Percentiles rank a stretch among this genome's conserved stretches.
Evolutionary conservation across 164 flowering plant species (phyloP).

Genomic region (Piper betle): DNA sequence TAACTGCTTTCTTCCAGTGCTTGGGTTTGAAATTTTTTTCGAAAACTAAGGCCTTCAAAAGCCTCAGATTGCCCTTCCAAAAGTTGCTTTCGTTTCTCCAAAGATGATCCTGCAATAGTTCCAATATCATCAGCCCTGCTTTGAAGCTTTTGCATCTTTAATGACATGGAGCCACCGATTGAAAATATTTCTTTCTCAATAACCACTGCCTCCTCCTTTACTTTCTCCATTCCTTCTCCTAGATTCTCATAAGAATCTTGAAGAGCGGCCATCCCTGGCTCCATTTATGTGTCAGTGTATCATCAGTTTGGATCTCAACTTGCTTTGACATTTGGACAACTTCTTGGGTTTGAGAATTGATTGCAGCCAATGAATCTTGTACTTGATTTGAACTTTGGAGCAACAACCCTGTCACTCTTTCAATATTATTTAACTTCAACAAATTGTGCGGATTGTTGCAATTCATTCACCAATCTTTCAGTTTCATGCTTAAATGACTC

Average conservation of each 20-base stretch:
- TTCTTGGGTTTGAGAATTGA: conserved; percentile 32
- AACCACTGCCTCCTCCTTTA: conserved; percentile 35
- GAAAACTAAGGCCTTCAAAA: conserved; percentile 41
- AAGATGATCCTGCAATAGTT: conserved; percentile 37
- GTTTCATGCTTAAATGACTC: conserved; percentile 48
- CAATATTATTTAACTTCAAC: conserved; percentile 46
- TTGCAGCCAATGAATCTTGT: conserved; percentile 31
- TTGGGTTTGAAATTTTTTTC: conserved; percentile 41
- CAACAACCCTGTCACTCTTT: conserved; percentile 30
- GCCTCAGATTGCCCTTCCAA: conserved; percentile 56
- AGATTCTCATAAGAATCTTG: conserved; percentile 36
- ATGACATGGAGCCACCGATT: conserved; percentile 43
- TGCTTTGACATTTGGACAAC: conserved; percentile 32
- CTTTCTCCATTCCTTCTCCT: conserved; percentile 32
- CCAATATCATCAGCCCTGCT: conserved; percentile 59
- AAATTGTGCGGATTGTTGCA: conserved; percentile 36
- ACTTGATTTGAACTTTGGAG: conserved; percentile 35
- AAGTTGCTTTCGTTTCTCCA: conserved; percentile 59
- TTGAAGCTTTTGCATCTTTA: conserved; percentile 47
- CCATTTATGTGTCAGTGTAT: conserved; percentile 25
- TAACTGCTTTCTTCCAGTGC: conserved; percentile 87
- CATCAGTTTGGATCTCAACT: conserved; percentile 27
- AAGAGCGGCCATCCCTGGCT: conserved; percentile 39
- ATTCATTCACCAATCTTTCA: conserved; percentile 64
- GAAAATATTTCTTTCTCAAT: conserved; percentile 46